Percentiles rank a stretch among this genome's conserved stretches.
Evolutionary conservation across 768 basidiomycete species (phyloP).

Genomic region (Rhizopogon salebrosus): DNA sequence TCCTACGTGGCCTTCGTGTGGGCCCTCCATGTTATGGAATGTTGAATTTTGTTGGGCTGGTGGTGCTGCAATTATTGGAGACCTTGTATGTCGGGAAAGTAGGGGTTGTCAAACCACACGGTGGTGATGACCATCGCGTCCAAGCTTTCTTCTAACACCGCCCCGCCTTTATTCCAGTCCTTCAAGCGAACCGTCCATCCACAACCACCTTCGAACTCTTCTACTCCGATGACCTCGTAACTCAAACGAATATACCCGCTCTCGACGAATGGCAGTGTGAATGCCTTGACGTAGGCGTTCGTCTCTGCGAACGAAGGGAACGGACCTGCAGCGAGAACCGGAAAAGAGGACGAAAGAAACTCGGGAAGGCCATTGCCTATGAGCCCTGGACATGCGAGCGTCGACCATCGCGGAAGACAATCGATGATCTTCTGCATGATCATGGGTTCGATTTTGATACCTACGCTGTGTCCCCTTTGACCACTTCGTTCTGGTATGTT

Average conservation of each 20-base stretch:
- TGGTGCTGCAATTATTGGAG: constrained; percentile 30
- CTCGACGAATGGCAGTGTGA: constrained; percentile 19
- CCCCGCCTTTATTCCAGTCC: constrained; percentile 29
- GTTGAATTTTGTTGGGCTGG: constrained; percentile 31
- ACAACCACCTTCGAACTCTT: constrained; percentile 26
- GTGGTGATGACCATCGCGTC: constrained; percentile 43
- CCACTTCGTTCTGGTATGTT: no score
- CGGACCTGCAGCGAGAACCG: neutral
- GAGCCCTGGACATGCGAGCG: no score
- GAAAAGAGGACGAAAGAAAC: no score
- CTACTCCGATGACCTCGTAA: constrained; percentile 34
- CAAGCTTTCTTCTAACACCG: constrained; percentile 34
- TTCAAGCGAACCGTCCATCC: constrained; percentile 38
- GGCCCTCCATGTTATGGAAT: constrained; percentile 40
- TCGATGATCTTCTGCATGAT: no score
- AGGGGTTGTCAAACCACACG: constrained; percentile 40
- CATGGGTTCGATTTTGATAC: no score
- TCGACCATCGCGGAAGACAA: no score
- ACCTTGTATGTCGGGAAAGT: constrained; percentile 40
- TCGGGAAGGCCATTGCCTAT: no score
- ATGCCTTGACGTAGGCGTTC: constrained; percentile 19
- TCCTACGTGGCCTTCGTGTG: constrained; percentile 25
- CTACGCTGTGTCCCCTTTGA: no score
- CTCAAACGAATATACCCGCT: constrained; percentile 33
- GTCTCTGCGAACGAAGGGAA: constrained; percentile 26